phyloP scores from a whole-genome alignment of 768 basidiomycete genomes.

The Tricholoma hemisulphureum region DNA sequence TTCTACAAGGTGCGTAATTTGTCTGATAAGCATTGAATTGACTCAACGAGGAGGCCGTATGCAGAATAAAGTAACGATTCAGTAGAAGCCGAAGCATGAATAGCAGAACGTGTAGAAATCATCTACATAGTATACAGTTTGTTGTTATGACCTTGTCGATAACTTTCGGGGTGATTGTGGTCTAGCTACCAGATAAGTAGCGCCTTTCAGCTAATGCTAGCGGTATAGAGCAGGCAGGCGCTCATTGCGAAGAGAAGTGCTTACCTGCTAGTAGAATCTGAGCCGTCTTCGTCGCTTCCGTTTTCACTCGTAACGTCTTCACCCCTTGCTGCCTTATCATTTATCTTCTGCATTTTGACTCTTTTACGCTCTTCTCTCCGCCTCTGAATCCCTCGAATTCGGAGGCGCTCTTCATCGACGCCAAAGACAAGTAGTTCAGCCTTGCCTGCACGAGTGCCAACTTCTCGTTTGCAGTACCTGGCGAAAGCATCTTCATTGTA shows the following conservation, averaged over 20 bases:
- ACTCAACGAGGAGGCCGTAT: not conserved
- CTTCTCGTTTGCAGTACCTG: not conserved
- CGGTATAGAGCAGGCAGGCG: not conserved
- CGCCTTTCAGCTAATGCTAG: too few relatives aligned
- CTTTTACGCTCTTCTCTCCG: not conserved
- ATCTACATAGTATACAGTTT: too few relatives aligned
- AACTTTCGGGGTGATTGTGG: not conserved
- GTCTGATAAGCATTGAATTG: not conserved
- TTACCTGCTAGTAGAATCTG: not conserved
- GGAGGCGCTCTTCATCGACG: not conserved
- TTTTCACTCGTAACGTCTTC: too few relatives aligned
- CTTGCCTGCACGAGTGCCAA: not conserved
- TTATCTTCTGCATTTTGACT: not conserved
- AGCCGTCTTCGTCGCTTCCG: not conserved
- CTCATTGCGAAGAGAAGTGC: not conserved
- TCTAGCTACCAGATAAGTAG: too few relatives aligned
- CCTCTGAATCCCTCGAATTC: not conserved
- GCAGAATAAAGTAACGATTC: constrained; percentile 41
- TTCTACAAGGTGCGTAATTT: constrained; percentile 64
- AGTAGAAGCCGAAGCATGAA: constrained; percentile 9
- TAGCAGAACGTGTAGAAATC: not conserved
- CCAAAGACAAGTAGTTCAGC: not conserved
- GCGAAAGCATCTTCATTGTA: not conserved
- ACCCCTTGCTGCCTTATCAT: not conserved
- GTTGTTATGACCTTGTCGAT: not conserved